phyloP scores from a whole-genome alignment of 805 yeast genomes.

The Candida ovalis region DNA sequence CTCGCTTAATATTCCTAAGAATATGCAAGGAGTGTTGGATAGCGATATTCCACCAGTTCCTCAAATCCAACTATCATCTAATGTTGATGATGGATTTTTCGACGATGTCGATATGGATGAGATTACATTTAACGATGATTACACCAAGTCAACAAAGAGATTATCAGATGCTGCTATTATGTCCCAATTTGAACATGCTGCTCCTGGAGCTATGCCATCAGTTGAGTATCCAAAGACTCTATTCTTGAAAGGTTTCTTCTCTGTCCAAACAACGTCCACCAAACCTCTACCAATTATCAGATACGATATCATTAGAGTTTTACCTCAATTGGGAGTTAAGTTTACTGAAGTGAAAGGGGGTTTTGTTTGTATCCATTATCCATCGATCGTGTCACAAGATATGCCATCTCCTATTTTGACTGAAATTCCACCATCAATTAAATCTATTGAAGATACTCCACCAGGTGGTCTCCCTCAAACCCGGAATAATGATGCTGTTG shows the following conservation, averaged over 20 bases:
- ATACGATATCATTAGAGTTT: slow-evolving; percentile 72
- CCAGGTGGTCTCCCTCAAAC: slow-evolving; percentile 2
- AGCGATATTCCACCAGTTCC: slow-evolving; percentile 44
- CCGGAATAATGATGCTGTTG: slow-evolving; percentile 17
- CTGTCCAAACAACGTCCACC: slow-evolving; percentile 92
- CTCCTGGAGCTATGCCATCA: slow-evolving; percentile 83
- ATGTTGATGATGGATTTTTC: slow-evolving; percentile 49
- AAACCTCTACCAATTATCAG: slow-evolving; percentile 87
- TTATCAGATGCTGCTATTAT: slow-evolving; percentile 47
- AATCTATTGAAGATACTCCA: background rate
- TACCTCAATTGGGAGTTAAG: slow-evolving; percentile 72
- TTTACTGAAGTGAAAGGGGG: slow-evolving; percentile 93
- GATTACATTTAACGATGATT: slow-evolving; percentile 25
- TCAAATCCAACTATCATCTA: slow-evolving; percentile 20
- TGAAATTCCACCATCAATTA: background rate
- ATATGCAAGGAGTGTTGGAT: slow-evolving; percentile 12
- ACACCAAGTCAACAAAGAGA: slow-evolving; percentile 26
- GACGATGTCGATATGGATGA: slow-evolving; percentile 51
- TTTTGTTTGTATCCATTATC: slow-evolving; percentile 73
- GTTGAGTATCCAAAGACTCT: slow-evolving; percentile 90
- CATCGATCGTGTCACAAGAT: slow-evolving; percentile 36
- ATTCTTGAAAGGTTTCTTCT: slow-evolving; percentile 87
- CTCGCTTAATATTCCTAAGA: slow-evolving; percentile 37
- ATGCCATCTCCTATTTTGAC: slow-evolving; percentile 1
- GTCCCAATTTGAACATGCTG: slow-evolving; percentile 45